Evolutionary conservation across 1,284 basidiomycete species (phyloP).

Genomic region (Heterobasidion occidentale): DNA sequence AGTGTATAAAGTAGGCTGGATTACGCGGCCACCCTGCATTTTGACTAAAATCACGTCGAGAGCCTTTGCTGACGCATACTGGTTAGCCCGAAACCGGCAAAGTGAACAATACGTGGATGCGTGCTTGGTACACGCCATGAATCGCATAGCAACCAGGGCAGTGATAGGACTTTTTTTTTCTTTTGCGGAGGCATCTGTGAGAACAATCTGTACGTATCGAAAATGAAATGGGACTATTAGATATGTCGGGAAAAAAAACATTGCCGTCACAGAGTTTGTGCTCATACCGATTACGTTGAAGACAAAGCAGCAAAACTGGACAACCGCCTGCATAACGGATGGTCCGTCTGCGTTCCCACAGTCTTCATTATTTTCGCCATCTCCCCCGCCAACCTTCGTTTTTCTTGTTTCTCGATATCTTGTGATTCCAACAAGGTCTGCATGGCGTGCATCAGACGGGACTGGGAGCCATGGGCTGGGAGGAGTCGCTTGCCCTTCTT

Average conservation of each 20-base stretch:
- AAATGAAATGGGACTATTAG: too few relatives aligned
- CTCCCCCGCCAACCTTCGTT: conserved; percentile 35
- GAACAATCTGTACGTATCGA: too few relatives aligned
- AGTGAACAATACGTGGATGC: too few relatives aligned
- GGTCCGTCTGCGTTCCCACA: conserved; percentile 52
- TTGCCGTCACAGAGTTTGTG: background rate
- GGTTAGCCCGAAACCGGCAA: too few relatives aligned
- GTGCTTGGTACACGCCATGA: too few relatives aligned
- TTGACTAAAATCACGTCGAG: too few relatives aligned
- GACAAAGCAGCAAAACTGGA: conserved; percentile 35
- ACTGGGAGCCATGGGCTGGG: conserved; percentile 38
- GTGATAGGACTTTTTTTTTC: too few relatives aligned
- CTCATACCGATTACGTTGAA: background rate
- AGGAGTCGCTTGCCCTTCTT: conserved; percentile 23
- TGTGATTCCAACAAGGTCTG: conserved; percentile 53
- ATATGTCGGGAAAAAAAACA: background rate
- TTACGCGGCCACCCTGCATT: too few relatives aligned
- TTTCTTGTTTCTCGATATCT: conserved; percentile 38
- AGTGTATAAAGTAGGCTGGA: too few relatives aligned
- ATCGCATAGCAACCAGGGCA: too few relatives aligned
- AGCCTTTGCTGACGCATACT: too few relatives aligned
- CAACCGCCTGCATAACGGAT: conserved; percentile 56
- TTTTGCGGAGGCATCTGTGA: too few relatives aligned
- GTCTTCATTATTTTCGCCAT: conserved; percentile 42
- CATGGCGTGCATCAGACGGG: conserved; percentile 57